phyloP scores from a whole-genome alignment of 2,329 filamentous ascomycete genomes.

The Cladosporium sp. region DNA sequence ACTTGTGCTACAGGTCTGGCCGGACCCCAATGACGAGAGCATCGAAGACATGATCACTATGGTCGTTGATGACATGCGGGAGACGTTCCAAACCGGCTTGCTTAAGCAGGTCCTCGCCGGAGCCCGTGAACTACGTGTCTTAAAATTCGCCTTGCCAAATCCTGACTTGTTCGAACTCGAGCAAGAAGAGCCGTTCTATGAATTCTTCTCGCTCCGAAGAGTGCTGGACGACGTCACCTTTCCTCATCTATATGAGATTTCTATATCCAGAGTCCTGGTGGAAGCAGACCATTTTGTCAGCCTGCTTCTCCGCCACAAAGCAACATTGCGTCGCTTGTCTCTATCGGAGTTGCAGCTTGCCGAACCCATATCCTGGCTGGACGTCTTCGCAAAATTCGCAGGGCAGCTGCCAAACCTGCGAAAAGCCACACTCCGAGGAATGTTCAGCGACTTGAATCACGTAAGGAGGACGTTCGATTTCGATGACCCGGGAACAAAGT shows the following conservation, averaged over 20 bases:
- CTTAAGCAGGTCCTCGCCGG: not conserved
- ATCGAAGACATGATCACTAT: not conserved
- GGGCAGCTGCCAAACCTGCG: not conserved
- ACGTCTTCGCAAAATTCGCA: not conserved
- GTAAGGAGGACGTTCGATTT: no score
- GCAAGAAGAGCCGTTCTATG: not conserved
- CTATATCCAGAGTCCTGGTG: no score
- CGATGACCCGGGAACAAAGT: no score
- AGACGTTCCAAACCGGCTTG: not conserved
- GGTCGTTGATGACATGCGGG: not conserved
- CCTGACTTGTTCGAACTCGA: not conserved
- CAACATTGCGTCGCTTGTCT: not conserved
- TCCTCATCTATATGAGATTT: not conserved
- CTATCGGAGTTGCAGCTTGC: not conserved
- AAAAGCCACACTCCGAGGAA: not conserved
- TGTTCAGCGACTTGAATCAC: not conserved
- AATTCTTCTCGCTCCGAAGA: not conserved
- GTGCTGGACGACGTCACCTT: not conserved
- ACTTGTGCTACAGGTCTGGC: not conserved
- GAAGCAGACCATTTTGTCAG: not conserved
- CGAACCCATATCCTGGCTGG: no score
- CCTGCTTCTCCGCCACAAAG: not conserved
- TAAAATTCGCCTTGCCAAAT: not conserved
- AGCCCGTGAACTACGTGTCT: not conserved
- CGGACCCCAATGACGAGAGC: not conserved